Base-by-base conservation (phyloP, 129 eudicot species). In the Centrapalus pauciflorus region DNA sequence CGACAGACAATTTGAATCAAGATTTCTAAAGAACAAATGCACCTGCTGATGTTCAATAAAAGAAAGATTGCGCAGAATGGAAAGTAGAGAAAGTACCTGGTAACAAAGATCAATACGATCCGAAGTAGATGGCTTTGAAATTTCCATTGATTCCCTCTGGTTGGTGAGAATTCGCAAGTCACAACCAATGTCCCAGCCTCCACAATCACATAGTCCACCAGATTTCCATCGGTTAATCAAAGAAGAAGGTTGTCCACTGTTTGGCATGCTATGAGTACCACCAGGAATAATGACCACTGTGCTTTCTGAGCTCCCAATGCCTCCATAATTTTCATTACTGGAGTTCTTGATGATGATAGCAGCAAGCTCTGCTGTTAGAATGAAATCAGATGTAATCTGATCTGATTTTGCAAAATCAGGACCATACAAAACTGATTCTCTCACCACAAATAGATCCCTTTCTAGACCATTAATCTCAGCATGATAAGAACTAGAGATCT, bases 131-230 rank as follows among this genome's bases (percentile, higher is more conserved):
- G 35, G 64, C 46, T 5, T 60, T 8, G 41, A 6, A 32, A 2
- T 24, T 37, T 72, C 71, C 9, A 51, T 32, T 5, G 29, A 48
- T 43, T 77, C 79, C 19, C 66, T 21, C 26, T 38, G 50, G 58
- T 81, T 61, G 16, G 80, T 30, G 29, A 91, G 84, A 52, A 91
- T 75, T 16, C 63, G 57, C 3, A 88, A 69, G 55, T 83, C 82
- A 82, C 98, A 91, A 67, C 98, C 98, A 33, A 85, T 48, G 46
- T 91, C 98, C 98, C 98, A 91, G 1, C 98, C 98, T 45, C 96
- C 98, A 81, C 96, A 87, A 67, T 91, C 98, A 67, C 98, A 91
- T 4, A 54, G 73, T 43, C 96, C 97, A 54, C 93, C 86, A n/a
- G 85, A 78, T 78, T 69, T 81, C 96, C 95, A 87, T 14, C 95